Percentiles rank a stretch among this genome's conserved stretches.
Conservation (phyloP, 2,329 filamentous ascomycete genomes). For the Alternaria rosae region DNA sequence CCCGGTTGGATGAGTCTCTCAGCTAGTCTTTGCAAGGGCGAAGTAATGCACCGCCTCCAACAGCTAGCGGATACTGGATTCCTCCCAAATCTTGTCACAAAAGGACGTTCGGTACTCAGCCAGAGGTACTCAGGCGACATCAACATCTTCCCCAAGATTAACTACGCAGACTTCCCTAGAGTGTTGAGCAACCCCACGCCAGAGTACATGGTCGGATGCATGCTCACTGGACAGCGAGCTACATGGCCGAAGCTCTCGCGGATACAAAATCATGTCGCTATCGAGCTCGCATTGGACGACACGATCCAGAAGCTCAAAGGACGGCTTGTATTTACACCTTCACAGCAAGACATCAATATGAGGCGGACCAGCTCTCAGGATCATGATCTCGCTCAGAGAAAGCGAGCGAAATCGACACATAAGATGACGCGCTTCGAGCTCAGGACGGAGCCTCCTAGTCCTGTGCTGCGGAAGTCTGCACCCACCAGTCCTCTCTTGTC, state of each 20-base stretch:
- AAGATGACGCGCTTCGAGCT: constrained; percentile 33
- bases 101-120: constrained; percentile 80
- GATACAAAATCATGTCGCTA: constrained; percentile 85
- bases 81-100: constrained; percentile 79
- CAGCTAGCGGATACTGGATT: constrained; percentile 81
- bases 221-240: constrained; percentile 79
- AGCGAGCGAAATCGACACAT: constrained; percentile 26
- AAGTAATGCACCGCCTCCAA: constrained; percentile 81
- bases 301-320: constrained; percentile 74
- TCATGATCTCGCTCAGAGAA: constrained; percentile 20
- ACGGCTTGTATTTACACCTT: constrained; percentile 72
- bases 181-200: constrained; percentile 84
- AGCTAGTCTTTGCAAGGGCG: constrained; percentile 77
- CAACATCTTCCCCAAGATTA: constrained; percentile 85
- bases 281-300: constrained; percentile 83
- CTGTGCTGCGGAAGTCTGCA: constrained; percentile 23
- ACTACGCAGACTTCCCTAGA: constrained; percentile 74
- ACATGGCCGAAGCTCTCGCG: constrained; percentile 91
- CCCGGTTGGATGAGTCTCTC: constrained; percentile 70
- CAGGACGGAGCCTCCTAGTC: constrained; percentile 29
- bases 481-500: constrained; percentile 27
- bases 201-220: constrained; percentile 84
- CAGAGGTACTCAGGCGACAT: constrained; percentile 96
- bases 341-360: constrained; percentile 58
- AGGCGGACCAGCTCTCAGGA: constrained; percentile 37